Evolutionary conservation across 495 filamentous ascomycete genomes (phyloP).

Genomic region (Bacidia rubella): DNA sequence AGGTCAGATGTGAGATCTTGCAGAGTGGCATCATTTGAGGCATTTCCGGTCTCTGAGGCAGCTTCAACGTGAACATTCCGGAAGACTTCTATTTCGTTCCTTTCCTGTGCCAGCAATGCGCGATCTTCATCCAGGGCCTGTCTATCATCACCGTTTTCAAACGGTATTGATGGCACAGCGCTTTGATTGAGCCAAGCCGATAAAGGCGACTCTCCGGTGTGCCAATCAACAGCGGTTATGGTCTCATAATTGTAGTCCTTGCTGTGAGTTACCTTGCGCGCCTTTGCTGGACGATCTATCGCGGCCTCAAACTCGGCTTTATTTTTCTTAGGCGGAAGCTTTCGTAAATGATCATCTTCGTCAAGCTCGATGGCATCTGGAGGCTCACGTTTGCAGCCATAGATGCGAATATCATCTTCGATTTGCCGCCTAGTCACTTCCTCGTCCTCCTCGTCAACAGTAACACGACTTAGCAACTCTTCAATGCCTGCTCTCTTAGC

Average conservation of each 20-base stretch:
- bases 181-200: conserved; percentile 18
- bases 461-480: background rate
- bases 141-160: background rate
- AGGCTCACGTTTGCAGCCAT: conserved; percentile 11
- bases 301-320: background rate
- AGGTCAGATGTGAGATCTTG: background rate
- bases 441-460: conserved; percentile 1
- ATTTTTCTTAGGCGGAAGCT: background rate
- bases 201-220: conserved; percentile 11
- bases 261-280: background rate
- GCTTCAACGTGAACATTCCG: conserved; percentile 10
- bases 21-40: background rate
- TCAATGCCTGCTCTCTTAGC: background rate
- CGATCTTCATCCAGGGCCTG: background rate
- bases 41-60: background rate
- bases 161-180: conserved; percentile 10
- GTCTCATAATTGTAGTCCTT: conserved; percentile 1
- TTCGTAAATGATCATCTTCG: background rate
- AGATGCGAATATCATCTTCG: conserved; percentile 11
- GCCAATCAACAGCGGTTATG: conserved; percentile 14
- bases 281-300: conserved; percentile 1
- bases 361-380: conserved; percentile 2
- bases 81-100: conserved; percentile 12
- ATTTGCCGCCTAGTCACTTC: conserved; percentile 3
- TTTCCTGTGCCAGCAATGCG: conserved; percentile 5